These are phyloP conservation scores for Rauvolfia tetraphylla DNA, from an alignment of 257 asterid species.

Conservation along the genomic window DNA sequence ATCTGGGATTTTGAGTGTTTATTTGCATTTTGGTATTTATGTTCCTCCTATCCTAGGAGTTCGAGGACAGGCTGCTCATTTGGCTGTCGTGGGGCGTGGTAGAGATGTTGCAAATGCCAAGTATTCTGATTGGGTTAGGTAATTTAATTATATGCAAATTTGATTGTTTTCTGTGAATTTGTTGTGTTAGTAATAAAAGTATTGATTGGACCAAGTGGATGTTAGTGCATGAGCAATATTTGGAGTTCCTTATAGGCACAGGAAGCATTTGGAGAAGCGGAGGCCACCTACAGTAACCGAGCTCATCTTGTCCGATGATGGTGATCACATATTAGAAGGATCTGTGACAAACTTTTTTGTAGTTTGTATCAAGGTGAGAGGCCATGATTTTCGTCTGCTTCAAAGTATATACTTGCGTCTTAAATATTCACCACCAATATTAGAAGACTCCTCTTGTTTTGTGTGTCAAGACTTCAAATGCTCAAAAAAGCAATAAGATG, in stretches of 20 bases:
- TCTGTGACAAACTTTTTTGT: conserved; percentile 74
- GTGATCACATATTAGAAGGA: conserved; percentile 85
- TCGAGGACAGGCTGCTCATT: conserved; percentile 47
- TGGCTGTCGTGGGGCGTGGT: conserved; percentile 82
- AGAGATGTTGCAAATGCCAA: conserved; percentile 80
- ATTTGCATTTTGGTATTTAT: conserved; percentile 64
- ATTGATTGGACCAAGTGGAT: not conserved
- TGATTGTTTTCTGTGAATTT: not conserved
- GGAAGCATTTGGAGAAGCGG: conserved; percentile 81
- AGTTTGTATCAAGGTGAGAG: conserved; percentile 62
- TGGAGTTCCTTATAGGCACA: conserved; percentile 46
- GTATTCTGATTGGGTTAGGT: conserved; percentile 93
- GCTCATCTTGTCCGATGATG: conserved; percentile 74
- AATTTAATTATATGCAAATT: conserved; percentile 6
- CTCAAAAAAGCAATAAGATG: not conserved
- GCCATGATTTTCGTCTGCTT: not conserved
- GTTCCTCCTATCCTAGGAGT: conserved; percentile 60
- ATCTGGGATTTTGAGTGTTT: conserved; percentile 55
- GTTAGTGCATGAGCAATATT: conserved; percentile 21
- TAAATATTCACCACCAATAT: not conserved
- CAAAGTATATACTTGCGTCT: not conserved
- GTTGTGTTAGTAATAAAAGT: not conserved
- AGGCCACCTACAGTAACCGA: conserved; percentile 81
- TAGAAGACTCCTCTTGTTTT: not conserved
- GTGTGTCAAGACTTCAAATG: not conserved